These are phyloP conservation scores for Hemileccinum impolitum DNA, from an alignment of 768 basidiomycete genomes.

Conservation along the genomic window DNA sequence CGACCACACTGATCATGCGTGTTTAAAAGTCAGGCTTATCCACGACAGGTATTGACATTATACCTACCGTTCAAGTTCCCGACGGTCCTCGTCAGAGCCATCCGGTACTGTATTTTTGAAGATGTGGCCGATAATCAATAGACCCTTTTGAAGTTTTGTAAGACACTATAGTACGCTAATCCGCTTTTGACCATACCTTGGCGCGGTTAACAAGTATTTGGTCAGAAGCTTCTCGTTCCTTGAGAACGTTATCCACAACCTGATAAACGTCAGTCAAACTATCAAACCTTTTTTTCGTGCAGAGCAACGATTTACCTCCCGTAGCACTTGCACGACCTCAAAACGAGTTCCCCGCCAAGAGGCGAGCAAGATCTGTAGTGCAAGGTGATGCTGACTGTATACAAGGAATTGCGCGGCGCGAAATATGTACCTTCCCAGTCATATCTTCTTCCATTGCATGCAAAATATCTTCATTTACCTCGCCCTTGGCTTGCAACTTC, in stretches of 20 bases:
- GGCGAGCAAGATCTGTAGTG: constrained; percentile 77
- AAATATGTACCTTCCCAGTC: constrained; percentile 71
- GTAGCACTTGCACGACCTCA: constrained; percentile 88
- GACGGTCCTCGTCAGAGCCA: constrained; percentile 88
- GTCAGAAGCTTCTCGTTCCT: constrained; percentile 73
- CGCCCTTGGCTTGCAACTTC: constrained; percentile 84
- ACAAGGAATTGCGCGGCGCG: not conserved
- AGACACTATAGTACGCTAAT: not conserved
- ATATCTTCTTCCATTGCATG: constrained; percentile 88
- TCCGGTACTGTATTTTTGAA: constrained; percentile 86
- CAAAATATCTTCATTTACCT: constrained; percentile 80
- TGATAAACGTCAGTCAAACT: constrained; percentile 20
- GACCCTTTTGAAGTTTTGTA: constrained; percentile 46
- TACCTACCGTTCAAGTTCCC: constrained; percentile 86
- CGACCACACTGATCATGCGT: constrained; percentile 61
- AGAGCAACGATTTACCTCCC: constrained; percentile 46
- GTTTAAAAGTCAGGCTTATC: constrained; percentile 3
- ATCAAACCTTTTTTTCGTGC: constrained; percentile 1
- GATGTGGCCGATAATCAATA: constrained; percentile 85
- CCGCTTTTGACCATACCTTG: constrained; percentile 49
- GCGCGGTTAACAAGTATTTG: constrained; percentile 74
- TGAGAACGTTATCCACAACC: constrained; percentile 83
- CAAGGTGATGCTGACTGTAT: not conserved
- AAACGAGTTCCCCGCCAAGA: constrained; percentile 97
- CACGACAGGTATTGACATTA: not conserved